These are phyloP conservation scores for Avena atlantica DNA, from an alignment of 176 grass and related monocot genomes.

Conservation along the genomic window DNA sequence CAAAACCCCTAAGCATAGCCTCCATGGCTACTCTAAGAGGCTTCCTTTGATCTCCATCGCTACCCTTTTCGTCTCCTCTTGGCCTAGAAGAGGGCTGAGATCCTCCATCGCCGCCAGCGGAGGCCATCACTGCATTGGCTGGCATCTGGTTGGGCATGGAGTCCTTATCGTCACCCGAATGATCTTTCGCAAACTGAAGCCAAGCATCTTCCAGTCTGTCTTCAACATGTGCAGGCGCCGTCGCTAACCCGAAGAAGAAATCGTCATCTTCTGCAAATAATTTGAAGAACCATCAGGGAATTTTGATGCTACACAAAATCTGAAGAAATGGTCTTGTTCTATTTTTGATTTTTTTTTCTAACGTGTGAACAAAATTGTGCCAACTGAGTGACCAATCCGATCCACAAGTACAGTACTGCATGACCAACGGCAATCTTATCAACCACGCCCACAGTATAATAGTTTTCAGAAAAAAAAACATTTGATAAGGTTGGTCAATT, in stretches of 20 bases:
- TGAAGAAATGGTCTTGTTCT: not conserved
- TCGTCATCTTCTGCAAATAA: slow-evolving; percentile 46
- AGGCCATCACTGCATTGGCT: slow-evolving; percentile 61
- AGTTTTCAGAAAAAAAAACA: not conserved
- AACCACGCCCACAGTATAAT: not conserved
- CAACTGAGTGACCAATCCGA: not conserved
- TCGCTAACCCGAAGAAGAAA: slow-evolving; percentile 96
- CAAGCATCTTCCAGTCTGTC: slow-evolving; percentile 88
- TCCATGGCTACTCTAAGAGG: slow-evolving; percentile 86
- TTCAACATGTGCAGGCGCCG: slow-evolving; percentile 87
- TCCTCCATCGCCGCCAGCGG: slow-evolving; percentile 64
- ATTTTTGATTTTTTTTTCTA: not conserved
- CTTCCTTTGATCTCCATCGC: slow-evolving; percentile 35
- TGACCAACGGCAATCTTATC: not conserved
- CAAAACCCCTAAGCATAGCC: slow-evolving; percentile 83
- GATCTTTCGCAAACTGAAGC: slow-evolving; percentile 76
- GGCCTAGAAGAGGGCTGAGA: slow-evolving; percentile 58
- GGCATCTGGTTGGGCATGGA: slow-evolving; percentile 28
- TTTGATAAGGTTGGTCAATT: not conserved
- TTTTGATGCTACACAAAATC: not conserved
- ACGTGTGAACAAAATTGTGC: not conserved
- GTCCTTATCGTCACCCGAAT: slow-evolving; percentile 28
- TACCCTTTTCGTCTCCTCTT: slow-evolving; percentile 8
- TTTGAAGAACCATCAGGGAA: not conserved
- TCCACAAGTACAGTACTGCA: not conserved